Evolutionary conservation across 2,329 filamentous ascomycete species (phyloP).

Genomic region (Colletotrichum trifolii): DNA sequence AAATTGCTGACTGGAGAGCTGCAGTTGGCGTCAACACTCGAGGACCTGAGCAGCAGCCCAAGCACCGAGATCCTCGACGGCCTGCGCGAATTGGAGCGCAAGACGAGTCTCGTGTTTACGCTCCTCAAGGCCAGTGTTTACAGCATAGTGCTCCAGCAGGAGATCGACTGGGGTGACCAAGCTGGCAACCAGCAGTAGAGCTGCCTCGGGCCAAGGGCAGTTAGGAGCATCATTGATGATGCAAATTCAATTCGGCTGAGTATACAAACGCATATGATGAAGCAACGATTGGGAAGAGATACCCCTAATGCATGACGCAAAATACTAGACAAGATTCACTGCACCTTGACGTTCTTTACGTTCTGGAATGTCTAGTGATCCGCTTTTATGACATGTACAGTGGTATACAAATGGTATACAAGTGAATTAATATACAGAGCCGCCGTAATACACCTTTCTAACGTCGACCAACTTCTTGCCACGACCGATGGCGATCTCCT

Average conservation of each 20-base stretch:
- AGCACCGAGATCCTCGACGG: conserved; percentile 88
- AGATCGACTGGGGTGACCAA: conserved; percentile 79
- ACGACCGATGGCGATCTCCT: conserved; percentile 87
- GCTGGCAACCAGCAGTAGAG: conserved; percentile 46
- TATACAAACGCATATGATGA: conserved; percentile 1
- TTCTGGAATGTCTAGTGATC: conserved; percentile 22
- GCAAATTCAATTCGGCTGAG: neutral
- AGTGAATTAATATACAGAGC: conserved; percentile 67
- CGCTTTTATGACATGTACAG: conserved; percentile 27
- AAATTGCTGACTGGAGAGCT: neutral
- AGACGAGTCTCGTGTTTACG: conserved; percentile 95
- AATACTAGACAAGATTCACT: neutral
- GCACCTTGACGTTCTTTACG: neutral
- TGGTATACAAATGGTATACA: conserved; percentile 34
- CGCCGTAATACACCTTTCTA: conserved; percentile 96
- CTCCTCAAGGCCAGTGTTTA: conserved; percentile 98
- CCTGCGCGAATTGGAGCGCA: conserved; percentile 87
- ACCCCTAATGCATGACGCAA: conserved; percentile 14
- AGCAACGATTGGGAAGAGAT: conserved; percentile 19
- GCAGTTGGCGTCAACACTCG: conserved; percentile 70
- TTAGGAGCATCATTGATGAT: neutral
- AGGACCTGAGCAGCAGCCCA: conserved; percentile 74
- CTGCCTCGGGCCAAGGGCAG: conserved; percentile 31
- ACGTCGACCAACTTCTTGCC: conserved; percentile 97
- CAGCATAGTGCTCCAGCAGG: conserved; percentile 97